Percentiles rank a stretch among this genome's conserved stretches.
These are phyloP conservation scores for Coemansia sp. DNA, from an alignment of 192 early-diverging fungal genomes.

Conservation along the genomic window DNA sequence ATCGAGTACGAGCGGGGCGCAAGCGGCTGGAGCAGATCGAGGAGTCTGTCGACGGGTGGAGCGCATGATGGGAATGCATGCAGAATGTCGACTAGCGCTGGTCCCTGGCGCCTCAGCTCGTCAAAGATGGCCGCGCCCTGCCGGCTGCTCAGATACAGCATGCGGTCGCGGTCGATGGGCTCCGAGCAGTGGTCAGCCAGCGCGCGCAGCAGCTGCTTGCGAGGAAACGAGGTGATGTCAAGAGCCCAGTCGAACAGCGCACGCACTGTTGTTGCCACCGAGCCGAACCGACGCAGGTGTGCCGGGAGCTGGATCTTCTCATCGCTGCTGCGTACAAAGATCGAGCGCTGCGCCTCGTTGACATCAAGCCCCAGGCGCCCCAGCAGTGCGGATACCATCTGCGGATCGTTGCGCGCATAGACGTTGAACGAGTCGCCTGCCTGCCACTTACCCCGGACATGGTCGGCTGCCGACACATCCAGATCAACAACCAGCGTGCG, in stretches of 20 bases:
- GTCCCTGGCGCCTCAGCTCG: slow-evolving; percentile 63
- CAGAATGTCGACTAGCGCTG: slow-evolving; percentile 81
- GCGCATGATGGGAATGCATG: slow-evolving; percentile 73
- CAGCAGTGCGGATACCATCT: slow-evolving; percentile 67
- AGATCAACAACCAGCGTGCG: slow-evolving; percentile 66
- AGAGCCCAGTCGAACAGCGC: slow-evolving; percentile 75
- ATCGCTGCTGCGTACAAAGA: slow-evolving; percentile 33
- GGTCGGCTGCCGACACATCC: slow-evolving; percentile 39
- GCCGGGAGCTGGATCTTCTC: slow-evolving; percentile 38
- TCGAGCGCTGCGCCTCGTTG: slow-evolving; percentile 19
- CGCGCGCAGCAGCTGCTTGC: slow-evolving; percentile 79
- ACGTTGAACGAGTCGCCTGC: slow-evolving; percentile 81
- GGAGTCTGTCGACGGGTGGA: slow-evolving; percentile 64
- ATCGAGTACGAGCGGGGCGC: slow-evolving; percentile 90
- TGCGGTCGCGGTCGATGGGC: slow-evolving; percentile 66
- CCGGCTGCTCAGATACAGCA: slow-evolving; percentile 79
- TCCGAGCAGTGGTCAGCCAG: slow-evolving; percentile 79
- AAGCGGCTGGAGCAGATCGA: slow-evolving; percentile 78
- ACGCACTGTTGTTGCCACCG: slow-evolving; percentile 42
- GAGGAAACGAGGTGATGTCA: slow-evolving; percentile 71
- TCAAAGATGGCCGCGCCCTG: slow-evolving; percentile 71
- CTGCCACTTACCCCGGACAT: slow-evolving; percentile 14
- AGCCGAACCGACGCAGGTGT: slow-evolving; percentile 27
- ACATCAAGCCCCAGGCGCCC: slow-evolving; percentile 58
- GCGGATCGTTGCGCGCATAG: slow-evolving; percentile 79